Percentiles rank a stretch among this genome's conserved stretches.
These are phyloP conservation scores for Leptographium wingfieldii DNA, from an alignment of 2,329 filamentous ascomycete genomes.

Conservation along the genomic window DNA sequence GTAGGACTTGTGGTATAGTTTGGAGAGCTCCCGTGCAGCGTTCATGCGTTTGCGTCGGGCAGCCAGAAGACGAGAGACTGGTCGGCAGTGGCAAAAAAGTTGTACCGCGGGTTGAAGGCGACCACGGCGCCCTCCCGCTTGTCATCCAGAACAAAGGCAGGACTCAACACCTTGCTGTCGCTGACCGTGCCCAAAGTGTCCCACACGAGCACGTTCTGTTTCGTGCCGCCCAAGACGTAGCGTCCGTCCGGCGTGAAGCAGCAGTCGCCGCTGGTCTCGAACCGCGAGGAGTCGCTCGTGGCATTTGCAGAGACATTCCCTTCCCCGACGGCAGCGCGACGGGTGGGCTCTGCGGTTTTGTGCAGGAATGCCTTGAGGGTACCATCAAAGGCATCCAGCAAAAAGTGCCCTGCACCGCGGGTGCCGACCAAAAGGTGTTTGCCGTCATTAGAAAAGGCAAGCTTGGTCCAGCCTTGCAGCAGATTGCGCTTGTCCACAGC, in stretches of 20 bases:
- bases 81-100: constrained; percentile 83
- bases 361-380: constrained; percentile 61
- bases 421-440: constrained; percentile 77
- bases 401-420: constrained; percentile 70
- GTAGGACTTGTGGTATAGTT: background rate
- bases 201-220: constrained; percentile 73
- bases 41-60: constrained; percentile 48
- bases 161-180: constrained; percentile 47
- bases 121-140: constrained; percentile 60
- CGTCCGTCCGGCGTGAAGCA: constrained; percentile 84
- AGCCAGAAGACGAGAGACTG: constrained; percentile 72
- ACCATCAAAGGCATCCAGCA: constrained; percentile 89
- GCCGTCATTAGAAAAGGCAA: constrained; percentile 95
- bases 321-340: constrained; percentile 42
- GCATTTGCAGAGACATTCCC: constrained; percentile 20
- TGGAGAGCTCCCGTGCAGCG: background rate
- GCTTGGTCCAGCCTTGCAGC: constrained; percentile 67
- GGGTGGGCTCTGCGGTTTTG: constrained; percentile 41
- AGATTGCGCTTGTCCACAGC: constrained; percentile 42
- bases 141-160: constrained; percentile 51
- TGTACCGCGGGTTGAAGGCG: constrained; percentile 82
- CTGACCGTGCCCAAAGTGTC: constrained; percentile 52
- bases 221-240: constrained; percentile 71
- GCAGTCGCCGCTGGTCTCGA: constrained; percentile 60
- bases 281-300: constrained; percentile 18